Percentiles rank a stretch among this genome's conserved stretches.
Evolutionary conservation across 1,284 basidiomycete species (phyloP).

Genomic region (Exobasidium cylindrosporum): DNA sequence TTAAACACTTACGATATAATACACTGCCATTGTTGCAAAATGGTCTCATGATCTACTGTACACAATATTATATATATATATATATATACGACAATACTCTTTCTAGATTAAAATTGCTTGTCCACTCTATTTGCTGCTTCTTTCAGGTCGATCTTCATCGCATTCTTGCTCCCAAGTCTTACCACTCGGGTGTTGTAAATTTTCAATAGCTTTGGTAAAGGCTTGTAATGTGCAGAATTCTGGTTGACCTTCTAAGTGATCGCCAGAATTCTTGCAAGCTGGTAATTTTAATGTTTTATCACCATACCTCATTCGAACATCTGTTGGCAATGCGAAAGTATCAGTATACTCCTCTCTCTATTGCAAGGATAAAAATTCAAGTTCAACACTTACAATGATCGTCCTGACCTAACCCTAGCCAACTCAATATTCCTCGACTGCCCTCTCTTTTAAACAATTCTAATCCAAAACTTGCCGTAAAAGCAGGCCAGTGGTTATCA

Average conservation of each 20-base stretch:
- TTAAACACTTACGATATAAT: not conserved
- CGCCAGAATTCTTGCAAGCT: slow-evolving; percentile 66
- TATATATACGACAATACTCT: slow-evolving; percentile 27
- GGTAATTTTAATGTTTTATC: slow-evolving; percentile 68
- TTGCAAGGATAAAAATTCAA: not conserved
- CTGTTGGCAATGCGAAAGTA: no score
- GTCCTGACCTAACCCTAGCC: slow-evolving; percentile 2
- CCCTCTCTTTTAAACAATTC: slow-evolving; percentile 39
- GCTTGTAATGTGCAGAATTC: slow-evolving; percentile 73
- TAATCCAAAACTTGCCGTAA: slow-evolving; percentile 38
- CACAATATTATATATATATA: slow-evolving; percentile 21
- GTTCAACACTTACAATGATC: slow-evolving; percentile 17
- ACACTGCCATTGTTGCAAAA: not conserved
- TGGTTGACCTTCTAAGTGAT: slow-evolving; percentile 69
- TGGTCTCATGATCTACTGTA: not conserved
- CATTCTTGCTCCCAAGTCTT: slow-evolving; percentile 45
- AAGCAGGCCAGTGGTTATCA: slow-evolving; percentile 64
- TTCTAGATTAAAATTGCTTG: slow-evolving; percentile 7
- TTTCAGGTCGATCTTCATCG: slow-evolving; percentile 26
- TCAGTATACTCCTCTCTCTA: not conserved
- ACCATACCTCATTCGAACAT: slow-evolving; percentile 73
- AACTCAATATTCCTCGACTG: not conserved
- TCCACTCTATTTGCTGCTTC: slow-evolving; percentile 39
- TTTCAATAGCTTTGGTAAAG: slow-evolving; percentile 59
- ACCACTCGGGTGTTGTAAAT: slow-evolving; percentile 39